A percentile compares a stretch with the other conserved stretches of the same genome.
Conservation (phyloP, 2,329 filamentous ascomycete genomes). For the Ophiostoma tasmaniense region DNA sequence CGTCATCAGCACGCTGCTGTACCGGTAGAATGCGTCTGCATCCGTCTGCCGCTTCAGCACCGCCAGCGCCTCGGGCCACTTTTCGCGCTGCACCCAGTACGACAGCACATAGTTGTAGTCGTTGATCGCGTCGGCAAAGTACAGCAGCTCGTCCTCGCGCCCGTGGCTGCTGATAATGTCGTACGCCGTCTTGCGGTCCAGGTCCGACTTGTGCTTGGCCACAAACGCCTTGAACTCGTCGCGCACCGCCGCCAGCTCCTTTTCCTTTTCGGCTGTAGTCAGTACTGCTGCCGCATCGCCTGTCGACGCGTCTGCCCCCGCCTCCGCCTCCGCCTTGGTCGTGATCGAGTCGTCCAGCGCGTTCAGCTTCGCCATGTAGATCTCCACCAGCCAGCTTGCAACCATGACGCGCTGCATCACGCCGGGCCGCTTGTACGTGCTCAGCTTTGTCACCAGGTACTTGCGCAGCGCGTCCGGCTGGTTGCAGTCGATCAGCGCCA, state of each 20-base stretch:
- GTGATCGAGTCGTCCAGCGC: slow-evolving; percentile 81
- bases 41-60: slow-evolving; percentile 92
- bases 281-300: slow-evolving; percentile 51
- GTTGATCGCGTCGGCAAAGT: slow-evolving; percentile 78
- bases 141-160: slow-evolving; percentile 83
- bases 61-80: slow-evolving; percentile 77
- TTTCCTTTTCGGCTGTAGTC: slow-evolving; percentile 39
- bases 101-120: slow-evolving; percentile 92
- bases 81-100: slow-evolving; percentile 94
- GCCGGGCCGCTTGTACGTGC: slow-evolving; percentile 69
- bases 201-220: slow-evolving; percentile 71
- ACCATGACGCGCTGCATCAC: slow-evolving; percentile 95
- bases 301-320: slow-evolving; percentile 66
- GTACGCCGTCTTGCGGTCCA: slow-evolving; percentile 88
- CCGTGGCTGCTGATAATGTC: slow-evolving; percentile 95
- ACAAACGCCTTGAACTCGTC: slow-evolving; percentile 86
- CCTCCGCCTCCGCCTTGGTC: slow-evolving; percentile 40
- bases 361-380: slow-evolving; percentile 97
- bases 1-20: slow-evolving; percentile 93
- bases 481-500: slow-evolving; percentile 80
- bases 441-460: slow-evolving; percentile 79
- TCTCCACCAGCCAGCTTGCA: slow-evolving; percentile 86
- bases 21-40: slow-evolving; percentile 88
- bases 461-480: slow-evolving; percentile 86
- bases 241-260: slow-evolving; percentile 60